Conservation (phyloP, 208 protist species). For the Endotrypanum monterogeii region DNA sequence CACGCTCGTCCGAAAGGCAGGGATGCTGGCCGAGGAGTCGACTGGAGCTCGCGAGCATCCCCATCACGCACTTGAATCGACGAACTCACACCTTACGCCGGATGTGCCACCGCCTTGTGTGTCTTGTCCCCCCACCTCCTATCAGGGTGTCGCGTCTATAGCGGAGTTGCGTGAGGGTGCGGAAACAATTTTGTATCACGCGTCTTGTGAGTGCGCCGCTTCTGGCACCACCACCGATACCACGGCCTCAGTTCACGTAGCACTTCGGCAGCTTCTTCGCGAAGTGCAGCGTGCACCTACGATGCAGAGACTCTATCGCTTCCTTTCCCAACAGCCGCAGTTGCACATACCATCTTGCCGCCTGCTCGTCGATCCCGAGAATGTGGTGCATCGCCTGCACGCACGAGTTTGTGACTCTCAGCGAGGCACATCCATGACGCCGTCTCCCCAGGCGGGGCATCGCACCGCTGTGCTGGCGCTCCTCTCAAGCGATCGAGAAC, state of each 20-base stretch:
- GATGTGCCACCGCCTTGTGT: neutral
- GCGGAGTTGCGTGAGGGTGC: neutral
- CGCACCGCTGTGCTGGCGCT: neutral
- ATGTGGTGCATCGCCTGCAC: slow-evolving; percentile 8
- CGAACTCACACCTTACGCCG: neutral
- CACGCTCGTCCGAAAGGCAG: slow-evolving; percentile 3
- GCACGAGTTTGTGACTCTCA: slow-evolving; percentile 3
- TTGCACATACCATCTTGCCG: slow-evolving; percentile 27
- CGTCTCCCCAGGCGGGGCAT: neutral
- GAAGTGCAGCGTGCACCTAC: slow-evolving; percentile 25
- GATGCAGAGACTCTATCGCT: slow-evolving; percentile 22
- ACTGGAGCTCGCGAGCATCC: neutral
- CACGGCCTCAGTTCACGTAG: slow-evolving; percentile 9
- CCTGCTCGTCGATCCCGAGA: slow-evolving; percentile 9
- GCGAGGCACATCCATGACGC: neutral
- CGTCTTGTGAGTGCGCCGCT: neutral
- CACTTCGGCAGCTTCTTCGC: slow-evolving; percentile 16
- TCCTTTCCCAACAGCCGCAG: slow-evolving; percentile 20
- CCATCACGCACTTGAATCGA: too few species aligned
- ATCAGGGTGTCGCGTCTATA: neutral
- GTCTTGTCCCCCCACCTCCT: neutral
- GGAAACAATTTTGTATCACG: slow-evolving; percentile 3
- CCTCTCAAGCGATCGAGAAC: neutral
- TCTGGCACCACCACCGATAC: neutral
- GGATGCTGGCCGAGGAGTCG: neutral